Evolutionary conservation across 1,139 yeast species (phyloP).

Genomic region (Yamadazyma oceani): DNA sequence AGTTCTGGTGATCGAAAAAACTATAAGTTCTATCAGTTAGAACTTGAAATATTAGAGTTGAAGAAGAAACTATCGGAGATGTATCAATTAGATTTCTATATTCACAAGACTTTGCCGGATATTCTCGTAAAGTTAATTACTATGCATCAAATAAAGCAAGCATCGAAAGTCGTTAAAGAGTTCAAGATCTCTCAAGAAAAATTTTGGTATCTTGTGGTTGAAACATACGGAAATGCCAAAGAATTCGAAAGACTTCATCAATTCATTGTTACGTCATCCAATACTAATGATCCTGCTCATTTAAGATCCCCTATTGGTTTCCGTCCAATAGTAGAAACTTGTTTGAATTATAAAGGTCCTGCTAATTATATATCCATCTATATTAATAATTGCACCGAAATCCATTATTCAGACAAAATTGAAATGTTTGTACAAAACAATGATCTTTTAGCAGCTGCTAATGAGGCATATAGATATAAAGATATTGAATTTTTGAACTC

Average conservation of each 20-base stretch:
- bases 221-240: slow-evolving; percentile 48
- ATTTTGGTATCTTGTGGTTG: slow-evolving; percentile 62
- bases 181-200: slow-evolving; percentile 65
- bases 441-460: slow-evolving; percentile 56
- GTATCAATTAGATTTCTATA: slow-evolving; percentile 56
- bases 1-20: slow-evolving; percentile 22
- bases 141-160: slow-evolving; percentile 60
- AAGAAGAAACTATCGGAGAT: slow-evolving; percentile 56
- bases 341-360: slow-evolving; percentile 51
- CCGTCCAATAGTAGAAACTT: slow-evolving; percentile 57
- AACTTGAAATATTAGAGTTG: slow-evolving; percentile 48
- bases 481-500: slow-evolving; percentile 46
- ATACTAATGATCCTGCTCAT: slow-evolving; percentile 14
- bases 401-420: slow-evolving; percentile 42
- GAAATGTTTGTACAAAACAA: slow-evolving; percentile 53
- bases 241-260: slow-evolving; percentile 65
- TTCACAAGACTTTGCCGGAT: slow-evolving; percentile 49
- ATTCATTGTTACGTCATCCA: slow-evolving; percentile 33
- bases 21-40: slow-evolving; percentile 45
- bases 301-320: slow-evolving; percentile 75
- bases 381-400: slow-evolving; percentile 32
- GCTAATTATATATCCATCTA: slow-evolving; percentile 35
- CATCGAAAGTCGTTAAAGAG: slow-evolving; percentile 55
- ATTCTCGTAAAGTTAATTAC: slow-evolving; percentile 56
- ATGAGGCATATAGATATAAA: slow-evolving; percentile 57